These are phyloP conservation scores for Musa troglodytarum DNA, from an alignment of 176 grass and related monocot species.

Conservation along the genomic window DNA sequence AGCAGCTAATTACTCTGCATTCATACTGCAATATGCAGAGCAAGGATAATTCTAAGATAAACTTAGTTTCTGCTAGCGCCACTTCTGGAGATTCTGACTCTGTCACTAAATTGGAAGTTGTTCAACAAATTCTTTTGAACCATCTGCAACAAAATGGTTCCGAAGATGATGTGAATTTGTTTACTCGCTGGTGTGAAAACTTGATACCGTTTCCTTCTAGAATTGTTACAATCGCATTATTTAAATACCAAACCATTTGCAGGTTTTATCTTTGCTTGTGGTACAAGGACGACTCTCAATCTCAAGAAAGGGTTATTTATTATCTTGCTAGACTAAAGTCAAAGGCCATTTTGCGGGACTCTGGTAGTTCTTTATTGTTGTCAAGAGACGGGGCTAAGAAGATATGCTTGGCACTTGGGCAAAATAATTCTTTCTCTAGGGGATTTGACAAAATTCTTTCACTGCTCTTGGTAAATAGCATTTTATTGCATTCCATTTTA, in stretches of 20 bases:
- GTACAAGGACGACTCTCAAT: conserved; percentile 83
- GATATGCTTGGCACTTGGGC: conserved; percentile 84
- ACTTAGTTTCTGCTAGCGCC: conserved; percentile 27
- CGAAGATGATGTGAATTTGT: conserved; percentile 77
- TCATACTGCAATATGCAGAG: conserved; percentile 61
- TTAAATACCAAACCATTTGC: conserved; percentile 1
- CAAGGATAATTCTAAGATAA: conserved; percentile 60
- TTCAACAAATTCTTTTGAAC: conserved; percentile 86
- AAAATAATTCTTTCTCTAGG: conserved; percentile 86
- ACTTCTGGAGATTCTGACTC: conserved; percentile 38
- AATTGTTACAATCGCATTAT: neutral
- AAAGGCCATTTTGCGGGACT: conserved; percentile 84
- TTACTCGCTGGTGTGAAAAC: conserved; percentile 71
- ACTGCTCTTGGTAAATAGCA: conserved; percentile 74
- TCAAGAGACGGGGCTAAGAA: conserved; percentile 89
- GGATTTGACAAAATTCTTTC: conserved; percentile 95
- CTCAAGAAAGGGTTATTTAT: conserved; percentile 71
- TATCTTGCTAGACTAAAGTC: conserved; percentile 91
- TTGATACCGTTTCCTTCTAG: neutral
- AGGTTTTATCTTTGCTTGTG: conserved; percentile 98
- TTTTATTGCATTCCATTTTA: conserved; percentile 14
- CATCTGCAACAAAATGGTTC: conserved; percentile 77
- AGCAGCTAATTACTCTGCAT: conserved; percentile 66
- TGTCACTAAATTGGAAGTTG: conserved; percentile 44
- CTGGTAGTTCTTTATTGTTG: conserved; percentile 50